Evolutionary conservation across 139 green algal genomes (phyloP), one percentile per base, ranked within the genome.

Genomic region (Trebouxia sp.): DNA sequence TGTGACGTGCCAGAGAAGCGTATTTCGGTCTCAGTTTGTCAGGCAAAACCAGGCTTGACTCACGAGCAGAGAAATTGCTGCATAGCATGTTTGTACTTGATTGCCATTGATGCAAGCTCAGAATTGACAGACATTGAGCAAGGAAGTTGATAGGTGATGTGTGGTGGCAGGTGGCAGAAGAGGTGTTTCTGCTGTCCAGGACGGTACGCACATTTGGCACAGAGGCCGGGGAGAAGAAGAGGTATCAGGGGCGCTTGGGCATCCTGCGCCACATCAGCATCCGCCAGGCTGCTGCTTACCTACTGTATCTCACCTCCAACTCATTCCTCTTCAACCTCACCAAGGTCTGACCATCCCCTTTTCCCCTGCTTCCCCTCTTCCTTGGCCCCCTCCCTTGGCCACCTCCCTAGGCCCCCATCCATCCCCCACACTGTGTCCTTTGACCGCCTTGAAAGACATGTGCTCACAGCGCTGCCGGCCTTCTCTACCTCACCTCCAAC

Each of bases 141-240:
- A 39, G 8, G 56, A 12, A 67, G 56, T n/a, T n/a, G n/a, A 24
- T 0, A 39, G 56, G 12, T 37, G 28, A 17, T 22, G 28, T 45
- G 35, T 56, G 42, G 3, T 22, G 62, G 37, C 80, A 91, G 72
- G 89, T 93, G 8, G 92, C 92, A 10, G 87, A 96, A 86, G 93
- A 94, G 80, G 75, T 84, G 1, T 87, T 94, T 72, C 81, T 82
- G 9, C 69, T 94, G 26, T 87, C 85, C 0, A 84, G 92, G 6
- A 65, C 93, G 3, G 91, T 98, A 53, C 86, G 92, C 50, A 91
- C 92, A 0, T 96, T 97, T 82, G 93, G 91, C 50, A 94, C 90
- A 6, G 94, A 98, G 85, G 65, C 66, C 15, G 41, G 76, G n/a
- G 92, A 97, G 75, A 77, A 69, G 45, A 43, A 69, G 75, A 88